Base-by-base conservation (phyloP, 306 rosid genomes). In the Castanospermum australe region DNA sequence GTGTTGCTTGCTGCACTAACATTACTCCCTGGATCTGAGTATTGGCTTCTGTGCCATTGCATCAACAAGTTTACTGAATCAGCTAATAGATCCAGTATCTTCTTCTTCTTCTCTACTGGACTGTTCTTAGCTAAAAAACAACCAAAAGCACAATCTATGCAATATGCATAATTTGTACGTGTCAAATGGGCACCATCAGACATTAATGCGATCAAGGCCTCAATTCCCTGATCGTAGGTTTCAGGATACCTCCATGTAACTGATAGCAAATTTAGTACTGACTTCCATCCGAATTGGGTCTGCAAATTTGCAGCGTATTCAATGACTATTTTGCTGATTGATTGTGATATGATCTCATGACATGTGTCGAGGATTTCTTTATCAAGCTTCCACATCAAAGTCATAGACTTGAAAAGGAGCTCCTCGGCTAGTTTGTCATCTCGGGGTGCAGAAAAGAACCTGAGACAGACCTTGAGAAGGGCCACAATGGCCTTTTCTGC, bases 331-430 rank as follows among this genome's bases (percentile, higher is more conserved):
- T 78, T 92, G 83, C 85, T 86, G 25, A 86, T 74, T 32, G 92
- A 55, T 62, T 87, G 87, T 21, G 90, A 77, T 77, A 95, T 88
- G 52, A 55, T 32, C 54, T 89, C 94, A 13, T 84, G 80, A 48
- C 96, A 93, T 9, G 88, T 91, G 73, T 95, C 98, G 0, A 91
- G 89, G 57, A 91, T 83, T 70, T 95, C 97, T 82, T 88, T 92
- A 47, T 95, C 98, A 25, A 95, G 96, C 91, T 86, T 92, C 98
- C 98, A 91, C 97, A 87, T 95, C 73, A 91, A 72, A 28, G 90
- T 92, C 81, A 92, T 89, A 2, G 97, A 92, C 89, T 91, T 94
- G 91, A 92, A 94, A 45, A 94, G 87, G 66, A 88, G 82, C 81
- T 94, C 99, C 76, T 92, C 98, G 0, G 93, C 80, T 81, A 44